Evolutionary conservation across 441 rosid genomes (phyloP), one percentile per base, ranked within the genome.

Genomic region (Populus hybrid): DNA sequence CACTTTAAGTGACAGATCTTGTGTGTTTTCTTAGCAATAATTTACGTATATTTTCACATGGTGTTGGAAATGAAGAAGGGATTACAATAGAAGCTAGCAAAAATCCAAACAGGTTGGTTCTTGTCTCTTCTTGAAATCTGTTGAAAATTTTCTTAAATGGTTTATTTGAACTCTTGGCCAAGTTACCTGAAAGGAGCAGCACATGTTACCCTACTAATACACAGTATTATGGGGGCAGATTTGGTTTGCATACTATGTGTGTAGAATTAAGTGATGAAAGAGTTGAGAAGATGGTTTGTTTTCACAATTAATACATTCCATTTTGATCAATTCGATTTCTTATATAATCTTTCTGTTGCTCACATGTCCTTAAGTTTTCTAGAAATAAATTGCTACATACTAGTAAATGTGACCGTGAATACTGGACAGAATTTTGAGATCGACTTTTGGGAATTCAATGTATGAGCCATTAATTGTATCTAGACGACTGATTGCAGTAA

Each of bases 51-150:
- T 92, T 92, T 86, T 82, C 89, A 40, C 78, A 53, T 64, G 90
- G 88, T 50, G 63, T 21, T 75, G 90, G 87, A 77, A 83, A 80
- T 74, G 86, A 83, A 80, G 89, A 87, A 75, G 90, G 88, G 74
- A 75, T 77, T 69, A 88, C 89, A 4, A 68, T 92, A 69, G 93
- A 90, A 81, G 91, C 89, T 50, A 76, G 85, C 81, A 87, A 87
- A 86, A 82, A 81, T 69, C 84, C 88, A 18, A 85, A 72, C 88
- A 86, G 93, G 97, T 90, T 32, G 26, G 81, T 70, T 35, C 5
- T 75, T 30, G 12, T 70, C 71, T 67, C 6, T 24, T 71, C 70
- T 77, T 32, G 32, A 16, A 61, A 71, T 30, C 36, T 16, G 34
- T 10, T n/a, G 64, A 26, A 46, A 12, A 3, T 23, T 72, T 53